Evolutionary conservation across 1,284 basidiomycete genomes (phyloP), one percentile per base, ranked within the genome.

Genomic region (Volvariella surrecta): DNA sequence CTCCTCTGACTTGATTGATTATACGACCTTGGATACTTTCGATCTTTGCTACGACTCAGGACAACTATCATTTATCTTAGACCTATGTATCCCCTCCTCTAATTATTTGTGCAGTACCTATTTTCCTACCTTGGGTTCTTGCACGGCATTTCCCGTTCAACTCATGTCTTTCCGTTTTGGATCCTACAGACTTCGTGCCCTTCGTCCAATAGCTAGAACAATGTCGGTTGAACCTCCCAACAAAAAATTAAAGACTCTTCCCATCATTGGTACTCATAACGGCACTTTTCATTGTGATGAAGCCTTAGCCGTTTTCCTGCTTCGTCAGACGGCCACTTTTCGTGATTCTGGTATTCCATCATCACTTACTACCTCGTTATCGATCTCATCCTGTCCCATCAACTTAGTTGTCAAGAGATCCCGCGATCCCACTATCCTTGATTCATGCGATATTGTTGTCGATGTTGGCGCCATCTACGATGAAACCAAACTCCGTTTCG

Each of bases 201-300:
- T 16, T n/a, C 34, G 24, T 11, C 24, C 24, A 6, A 6, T 28
- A 28, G 24, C 11, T 11, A 28, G 24, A 28, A 28, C 24, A 6
- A 6, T 28, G 11, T 28, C 24, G 6, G 11, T 11, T 28, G 24
- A 28, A 28, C 11, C 24, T 28, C 6, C 11, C 11, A 6, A 6
- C 6, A 35, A 35, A 15, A 35, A 35, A 35, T 8, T 8, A 35
- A 35, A n/a, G 18, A 35, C 18, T 6, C 6, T 35, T 22, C 4
- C 28, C 87, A 82, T 75, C 32, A 94, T 95, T 55, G 91, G 91
- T 42, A 97, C 94, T 1, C 94, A 97, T 66, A 91, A 88, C 49
- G 94, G 94, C 17, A 92, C 90, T 0, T 97, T 97, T 63, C 95
- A 99, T 59, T 95, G 92, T 58, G 95, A 99, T 59, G 94, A 96